Conservation (phyloP, 192 early-diverging fungal species). For the Podila epigama region DNA sequence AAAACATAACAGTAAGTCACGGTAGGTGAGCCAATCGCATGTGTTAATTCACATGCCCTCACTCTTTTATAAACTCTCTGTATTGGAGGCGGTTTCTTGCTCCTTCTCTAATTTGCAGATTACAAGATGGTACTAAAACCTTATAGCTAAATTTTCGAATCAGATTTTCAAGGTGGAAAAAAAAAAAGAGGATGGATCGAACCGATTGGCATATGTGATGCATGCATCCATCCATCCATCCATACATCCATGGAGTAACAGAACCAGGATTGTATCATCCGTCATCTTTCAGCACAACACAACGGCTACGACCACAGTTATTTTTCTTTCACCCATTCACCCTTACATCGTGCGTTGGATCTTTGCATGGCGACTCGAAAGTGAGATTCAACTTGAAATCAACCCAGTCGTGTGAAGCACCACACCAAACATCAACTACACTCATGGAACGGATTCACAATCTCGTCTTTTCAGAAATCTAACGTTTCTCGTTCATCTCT, state of each 20-base stretch:
- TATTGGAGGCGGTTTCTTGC: constrained; percentile 1
- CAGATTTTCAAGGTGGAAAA: too few relatives aligned
- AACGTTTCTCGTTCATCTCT: background rate
- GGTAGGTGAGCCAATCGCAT: background rate
- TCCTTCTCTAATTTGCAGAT: constrained; percentile 46
- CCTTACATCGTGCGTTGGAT: too few relatives aligned
- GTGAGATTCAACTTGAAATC: background rate
- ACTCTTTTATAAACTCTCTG: too few relatives aligned
- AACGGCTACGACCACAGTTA: background rate
- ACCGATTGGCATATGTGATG: background rate
- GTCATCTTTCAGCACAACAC: background rate
- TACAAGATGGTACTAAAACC: constrained; percentile 42
- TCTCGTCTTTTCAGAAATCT: too few relatives aligned
- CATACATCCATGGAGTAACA: constrained; percentile 15
- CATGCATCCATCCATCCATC: constrained; percentile 12
- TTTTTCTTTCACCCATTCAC: too few relatives aligned
- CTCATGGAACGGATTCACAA: too few relatives aligned
- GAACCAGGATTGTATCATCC: too few relatives aligned
- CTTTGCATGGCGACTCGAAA: too few relatives aligned
- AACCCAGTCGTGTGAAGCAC: too few relatives aligned
- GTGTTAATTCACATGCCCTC: background rate
- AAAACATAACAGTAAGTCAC: constrained; percentile 3
- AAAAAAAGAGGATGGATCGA: too few relatives aligned
- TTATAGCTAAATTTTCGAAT: too few relatives aligned
- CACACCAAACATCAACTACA: background rate